A percentile compares a stretch with the other conserved stretches of the same genome.
phyloP scores from a whole-genome alignment of 345 rosid genomes.

The Gossypium arboreum region DNA sequence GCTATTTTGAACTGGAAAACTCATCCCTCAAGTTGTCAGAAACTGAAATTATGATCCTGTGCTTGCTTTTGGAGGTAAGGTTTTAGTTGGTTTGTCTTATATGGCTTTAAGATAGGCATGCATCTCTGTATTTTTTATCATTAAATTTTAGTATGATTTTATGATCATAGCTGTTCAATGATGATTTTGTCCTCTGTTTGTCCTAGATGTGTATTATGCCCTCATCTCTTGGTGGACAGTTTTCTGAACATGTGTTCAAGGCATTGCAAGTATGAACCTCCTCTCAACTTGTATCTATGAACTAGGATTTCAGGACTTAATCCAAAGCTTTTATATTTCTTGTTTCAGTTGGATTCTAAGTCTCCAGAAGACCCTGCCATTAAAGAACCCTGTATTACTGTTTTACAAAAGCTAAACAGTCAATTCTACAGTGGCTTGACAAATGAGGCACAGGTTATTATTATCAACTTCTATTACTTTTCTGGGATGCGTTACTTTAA shows the following conservation, averaged over 20 bases:
- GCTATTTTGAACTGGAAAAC: conserved; percentile 34
- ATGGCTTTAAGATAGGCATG: background rate
- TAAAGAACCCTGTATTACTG: conserved; percentile 55
- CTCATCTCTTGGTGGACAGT: conserved; percentile 31
- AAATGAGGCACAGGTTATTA: conserved; percentile 65
- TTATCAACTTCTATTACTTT: conserved; percentile 6
- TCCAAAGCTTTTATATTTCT: conserved; percentile 13
- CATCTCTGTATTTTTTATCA: background rate
- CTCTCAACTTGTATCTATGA: conserved; percentile 1
- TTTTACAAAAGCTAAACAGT: conserved; percentile 57
- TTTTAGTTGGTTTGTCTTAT: conserved; percentile 3
- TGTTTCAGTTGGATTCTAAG: conserved; percentile 54
- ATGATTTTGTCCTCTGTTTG: conserved; percentile 27
- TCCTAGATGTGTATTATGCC: conserved; percentile 54
- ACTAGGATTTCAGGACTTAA: conserved; percentile 7
- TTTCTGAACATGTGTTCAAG: conserved; percentile 43
- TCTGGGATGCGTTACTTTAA: background rate
- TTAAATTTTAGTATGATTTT: background rate
- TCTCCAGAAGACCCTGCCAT: conserved; percentile 52
- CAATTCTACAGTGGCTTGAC: conserved; percentile 43
- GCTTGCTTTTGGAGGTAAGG: conserved; percentile 82
- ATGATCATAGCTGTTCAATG: background rate
- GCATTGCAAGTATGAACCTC: conserved; percentile 59
- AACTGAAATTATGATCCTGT: conserved; percentile 59
- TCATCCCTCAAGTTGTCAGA: conserved; percentile 49